Evolutionary conservation across 78 protist species (phyloP).

Genomic region (Bodo saltans): DNA sequence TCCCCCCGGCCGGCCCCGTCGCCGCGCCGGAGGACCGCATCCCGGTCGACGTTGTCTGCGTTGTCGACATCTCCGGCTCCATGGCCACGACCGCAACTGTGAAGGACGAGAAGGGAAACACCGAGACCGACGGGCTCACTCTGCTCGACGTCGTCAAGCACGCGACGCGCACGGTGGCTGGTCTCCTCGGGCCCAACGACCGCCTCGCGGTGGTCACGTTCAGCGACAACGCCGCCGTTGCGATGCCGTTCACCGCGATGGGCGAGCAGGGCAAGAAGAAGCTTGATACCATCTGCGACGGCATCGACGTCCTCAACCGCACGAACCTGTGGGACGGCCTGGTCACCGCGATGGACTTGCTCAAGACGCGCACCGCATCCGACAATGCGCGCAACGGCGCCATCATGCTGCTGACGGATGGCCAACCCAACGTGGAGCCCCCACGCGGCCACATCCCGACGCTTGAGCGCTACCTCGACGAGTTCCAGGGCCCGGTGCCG

Average conservation of each 20-base stretch:
- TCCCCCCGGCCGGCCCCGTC: slow-evolving; percentile 46
- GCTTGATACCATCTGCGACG: slow-evolving; percentile 17
- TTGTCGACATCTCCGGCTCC: slow-evolving; percentile 51
- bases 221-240: slow-evolving; percentile 16
- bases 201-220: slow-evolving; percentile 50
- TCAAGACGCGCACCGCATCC: not conserved
- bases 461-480: slow-evolving; percentile 37
- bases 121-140: slow-evolving; percentile 50
- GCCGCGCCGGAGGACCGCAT: no score
- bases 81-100: slow-evolving; percentile 37
- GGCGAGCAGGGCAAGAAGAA: not conserved
- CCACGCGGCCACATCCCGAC: slow-evolving; percentile 54
- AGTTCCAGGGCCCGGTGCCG: slow-evolving; percentile 14
- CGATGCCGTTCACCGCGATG: slow-evolving; percentile 31
- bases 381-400: not conserved
- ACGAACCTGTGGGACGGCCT: slow-evolving; percentile 74
- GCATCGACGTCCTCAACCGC: slow-evolving; percentile 21
- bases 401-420: slow-evolving; percentile 58
- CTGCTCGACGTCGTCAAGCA: slow-evolving; percentile 62
- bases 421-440: slow-evolving; percentile 51
- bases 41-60: slow-evolving; percentile 41
- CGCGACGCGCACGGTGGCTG: slow-evolving; percentile 46
- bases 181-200: slow-evolving; percentile 32
- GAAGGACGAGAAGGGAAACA: slow-evolving; percentile 13
- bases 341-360: slow-evolving; percentile 22